Evolutionary conservation across 1,284 basidiomycete species (phyloP), one percentile per base, ranked within the genome.

Genomic region (Apiotrichum mycotoxinovorans): DNA sequence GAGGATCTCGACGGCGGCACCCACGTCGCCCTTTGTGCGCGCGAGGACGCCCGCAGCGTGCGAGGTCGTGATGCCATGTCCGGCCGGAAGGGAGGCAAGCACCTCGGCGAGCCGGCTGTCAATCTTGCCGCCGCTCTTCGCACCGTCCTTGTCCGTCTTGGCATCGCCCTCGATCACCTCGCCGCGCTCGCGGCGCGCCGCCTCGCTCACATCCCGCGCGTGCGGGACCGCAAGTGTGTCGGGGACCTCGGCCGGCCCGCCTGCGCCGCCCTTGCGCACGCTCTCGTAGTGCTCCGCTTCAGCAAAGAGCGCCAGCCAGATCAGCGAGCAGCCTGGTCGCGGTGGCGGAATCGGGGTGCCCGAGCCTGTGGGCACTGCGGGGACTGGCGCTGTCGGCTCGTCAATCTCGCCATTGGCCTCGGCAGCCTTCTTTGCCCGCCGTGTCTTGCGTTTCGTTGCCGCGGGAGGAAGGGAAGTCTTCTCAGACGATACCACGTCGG

Each of bases 301-400:
- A 42, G 71, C 69, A 61, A 75, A 73, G 15, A 73, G 63, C 8
- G 72, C 72, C 12, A 75, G 65, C 73, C 73, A 75, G 7, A 75
- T 63, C 66, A 73, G 71, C 25, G 56, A 62, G 25, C 64, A 62
- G 5, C 70, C 71, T 1, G 65, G 63, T 0, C 56, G 60, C 18
- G 63, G 41, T 3, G 68, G 40, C 1, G 71, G 68, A 18, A 69
- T 51, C 58, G 58, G 20, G 49, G 35, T n/a, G 56, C 54, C 22
- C 58, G 58, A 11, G 60, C 53, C 4, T 49, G 54, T 4, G 61
- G 62, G 12, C 53, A 60, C 3, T 65, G 60, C 50, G 27, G 3
- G 59, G 58, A 23, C 49, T 12, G 43, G 12, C 22, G 22, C 9
- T 5, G 34, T 33, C 4, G 34, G 1, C 34, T 12, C 43, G 5